Percentiles rank a stretch among this genome's conserved stretches.
phyloP scores from a whole-genome alignment of 768 basidiomycete genomes.

The Amanita rubescens region DNA sequence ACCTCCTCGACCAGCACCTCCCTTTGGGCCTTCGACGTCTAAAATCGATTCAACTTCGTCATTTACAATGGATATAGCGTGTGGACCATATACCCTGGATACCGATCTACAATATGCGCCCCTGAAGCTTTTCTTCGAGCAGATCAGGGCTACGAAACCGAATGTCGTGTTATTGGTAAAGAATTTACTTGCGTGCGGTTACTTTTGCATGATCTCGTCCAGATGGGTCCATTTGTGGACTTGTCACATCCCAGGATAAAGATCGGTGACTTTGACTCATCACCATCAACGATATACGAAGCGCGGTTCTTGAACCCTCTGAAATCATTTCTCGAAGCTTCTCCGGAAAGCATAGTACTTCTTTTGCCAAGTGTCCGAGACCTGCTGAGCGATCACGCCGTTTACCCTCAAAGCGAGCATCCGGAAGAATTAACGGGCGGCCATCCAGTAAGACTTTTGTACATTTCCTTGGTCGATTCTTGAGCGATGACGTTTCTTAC shows the following conservation, averaged over 20 bases:
- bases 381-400: slow-evolving; percentile 67
- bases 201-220: not conserved
- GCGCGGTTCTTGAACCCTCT: slow-evolving; percentile 54
- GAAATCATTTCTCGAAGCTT: slow-evolving; percentile 45
- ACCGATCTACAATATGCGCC: slow-evolving; percentile 69
- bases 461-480: not conserved
- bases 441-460: slow-evolving; percentile 42
- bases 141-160: slow-evolving; percentile 59
- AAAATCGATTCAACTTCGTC: slow-evolving; percentile 36
- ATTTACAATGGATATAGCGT: slow-evolving; percentile 64
- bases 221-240: slow-evolving; percentile 95
- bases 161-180: slow-evolving; percentile 70
- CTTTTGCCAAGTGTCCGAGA: slow-evolving; percentile 82
- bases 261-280: slow-evolving; percentile 61
- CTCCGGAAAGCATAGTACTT: slow-evolving; percentile 65
- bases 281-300: slow-evolving; percentile 63
- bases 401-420: slow-evolving; percentile 77
- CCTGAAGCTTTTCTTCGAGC: slow-evolving; percentile 55
- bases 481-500: not conserved
- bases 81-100: slow-evolving; percentile 84
- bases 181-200: not conserved
- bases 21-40: slow-evolving; percentile 14
- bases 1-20: slow-evolving; percentile 39
- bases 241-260: slow-evolving; percentile 65
- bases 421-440: slow-evolving; percentile 28